Evolutionary conservation across 345 rosid genomes (phyloP).

Genomic region (Salix koriyanagi): DNA sequence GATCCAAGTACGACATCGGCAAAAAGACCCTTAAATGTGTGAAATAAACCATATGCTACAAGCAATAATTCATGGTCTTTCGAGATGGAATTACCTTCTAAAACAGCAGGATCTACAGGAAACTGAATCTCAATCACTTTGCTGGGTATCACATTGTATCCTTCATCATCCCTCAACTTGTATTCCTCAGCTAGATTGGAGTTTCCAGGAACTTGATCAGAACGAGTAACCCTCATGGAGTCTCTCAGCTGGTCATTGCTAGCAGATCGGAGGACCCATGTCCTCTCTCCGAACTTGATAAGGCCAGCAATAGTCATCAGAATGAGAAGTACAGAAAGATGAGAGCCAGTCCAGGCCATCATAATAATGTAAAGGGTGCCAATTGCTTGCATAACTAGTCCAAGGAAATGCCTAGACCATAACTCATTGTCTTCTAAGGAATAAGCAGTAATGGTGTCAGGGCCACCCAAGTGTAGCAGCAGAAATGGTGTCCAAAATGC

Average conservation of each 20-base stretch:
- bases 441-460: conserved; percentile 17
- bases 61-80: background rate
- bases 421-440: conserved; percentile 14
- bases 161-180: background rate
- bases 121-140: conserved; percentile 8
- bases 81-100: background rate
- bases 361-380: background rate
- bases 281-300: conserved; percentile 17
- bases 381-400: conserved; percentile 5
- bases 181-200: conserved; percentile 6
- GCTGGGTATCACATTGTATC: background rate
- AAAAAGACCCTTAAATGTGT: background rate
- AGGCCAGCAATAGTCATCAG: background rate
- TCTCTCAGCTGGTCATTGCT: conserved; percentile 4
- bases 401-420: conserved; percentile 18
- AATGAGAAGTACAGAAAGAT: background rate
- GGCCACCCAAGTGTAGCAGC: conserved; percentile 18
- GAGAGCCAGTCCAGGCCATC: background rate
- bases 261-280: conserved; percentile 2
- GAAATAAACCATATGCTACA: background rate
- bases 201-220: conserved; percentile 4
- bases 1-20: conserved; percentile 11
- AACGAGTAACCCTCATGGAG: background rate
- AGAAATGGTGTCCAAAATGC: conserved; percentile 19
- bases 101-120: background rate